Base-by-base conservation (phyloP, 2,329 filamentous ascomycete genomes). In the Xylariomycetidae sp. region DNA sequence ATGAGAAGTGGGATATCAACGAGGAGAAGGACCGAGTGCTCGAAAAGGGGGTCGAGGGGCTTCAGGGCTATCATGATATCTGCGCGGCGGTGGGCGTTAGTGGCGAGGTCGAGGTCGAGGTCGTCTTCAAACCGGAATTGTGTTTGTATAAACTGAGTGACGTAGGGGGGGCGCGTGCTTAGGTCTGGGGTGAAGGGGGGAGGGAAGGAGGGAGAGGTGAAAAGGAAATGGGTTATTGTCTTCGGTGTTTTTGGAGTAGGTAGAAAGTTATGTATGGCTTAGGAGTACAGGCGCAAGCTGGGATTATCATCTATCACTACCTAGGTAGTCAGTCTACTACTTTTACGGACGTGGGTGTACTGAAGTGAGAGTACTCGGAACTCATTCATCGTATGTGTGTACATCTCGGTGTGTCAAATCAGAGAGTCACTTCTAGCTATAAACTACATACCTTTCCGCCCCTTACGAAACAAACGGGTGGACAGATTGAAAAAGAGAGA, bases 21-120 rank as follows among this genome's bases (percentile, higher is more conserved):
- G 85, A 89, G 63, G 82, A 87, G 64, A 70, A 74, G 33, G 85
- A 90, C 55, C 61, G 65, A 4, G 63, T 74, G 44, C 61, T 74
- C 49, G 78, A 83, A 48, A 57, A 76, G 37, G 76, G 79, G 0
- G 74, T 84, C 2, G 68, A 62, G 4, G 85, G 86, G 0, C 58
- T 90, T 30, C 80, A 85, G 53, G 85, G 85, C 0, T 71, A 75
- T 31, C 75, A 83, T 46, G 85, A 90, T 54, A 43, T 89, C 36
- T 80, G 77, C 49, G 80, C 78, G 12, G 78, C 82, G 1, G 67
- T 92, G 28, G 85, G 86, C 1, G 72, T 80, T 10, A 88, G 81
- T 56, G 80, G 82, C 3, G 68, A 62, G n/a, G 74, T 83, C 2
- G 70, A 72, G 30, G 81, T 86, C 44, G 82, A 88, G 57, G 72